A percentile compares a stretch with the other conserved stretches of the same genome.
phyloP scores from a whole-genome alignment of 257 asterid species.

The Solanum chiquidenum region DNA sequence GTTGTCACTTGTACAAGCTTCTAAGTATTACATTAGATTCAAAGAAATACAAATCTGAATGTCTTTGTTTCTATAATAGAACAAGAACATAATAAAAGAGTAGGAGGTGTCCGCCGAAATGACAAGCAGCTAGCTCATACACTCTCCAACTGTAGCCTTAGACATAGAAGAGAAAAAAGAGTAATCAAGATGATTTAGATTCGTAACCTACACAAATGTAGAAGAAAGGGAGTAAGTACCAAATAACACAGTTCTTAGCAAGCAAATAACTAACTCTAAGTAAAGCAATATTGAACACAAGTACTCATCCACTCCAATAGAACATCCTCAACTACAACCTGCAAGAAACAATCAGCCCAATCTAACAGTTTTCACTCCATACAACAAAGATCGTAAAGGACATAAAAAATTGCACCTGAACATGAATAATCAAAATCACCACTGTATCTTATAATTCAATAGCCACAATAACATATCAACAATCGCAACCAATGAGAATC shows the following conservation, averaged over 20 bases:
- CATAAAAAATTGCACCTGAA: neutral
- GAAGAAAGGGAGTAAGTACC: neutral
- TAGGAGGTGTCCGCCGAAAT: neutral
- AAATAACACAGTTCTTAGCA: neutral
- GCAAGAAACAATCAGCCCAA: neutral
- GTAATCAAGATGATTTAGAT: too few relatives aligned
- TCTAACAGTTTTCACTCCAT: neutral
- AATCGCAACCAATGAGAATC: neutral
- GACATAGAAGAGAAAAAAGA: neutral
- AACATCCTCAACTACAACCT: neutral
- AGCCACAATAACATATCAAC: neutral
- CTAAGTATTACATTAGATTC: neutral
- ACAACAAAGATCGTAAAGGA: neutral
- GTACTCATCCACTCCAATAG: neutral
- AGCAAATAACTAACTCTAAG: neutral
- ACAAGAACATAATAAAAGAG: neutral
- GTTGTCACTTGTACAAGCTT: neutral
- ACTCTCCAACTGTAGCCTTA: neutral
- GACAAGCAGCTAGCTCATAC: neutral
- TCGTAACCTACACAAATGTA: neutral
- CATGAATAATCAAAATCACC: neutral
- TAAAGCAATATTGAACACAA: neutral
- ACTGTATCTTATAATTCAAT: neutral
- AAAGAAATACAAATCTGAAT: neutral
- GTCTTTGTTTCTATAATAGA: neutral